These are phyloP conservation scores for Pseudohalonectria lignicola DNA, from an alignment of 2,329 filamentous ascomycete genomes.

Conservation along the genomic window DNA sequence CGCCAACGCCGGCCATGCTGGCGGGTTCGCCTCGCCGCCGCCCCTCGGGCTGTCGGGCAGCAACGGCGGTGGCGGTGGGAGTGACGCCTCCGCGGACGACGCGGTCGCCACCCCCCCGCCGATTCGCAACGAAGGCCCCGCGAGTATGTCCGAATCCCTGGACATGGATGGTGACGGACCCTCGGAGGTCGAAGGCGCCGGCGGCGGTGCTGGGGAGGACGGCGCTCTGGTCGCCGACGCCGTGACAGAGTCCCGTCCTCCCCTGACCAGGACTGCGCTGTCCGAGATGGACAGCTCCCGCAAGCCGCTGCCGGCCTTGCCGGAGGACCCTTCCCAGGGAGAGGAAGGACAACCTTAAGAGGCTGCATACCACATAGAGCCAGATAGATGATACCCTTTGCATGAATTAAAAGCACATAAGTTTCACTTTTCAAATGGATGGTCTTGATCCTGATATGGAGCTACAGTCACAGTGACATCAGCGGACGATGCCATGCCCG, in stretches of 20 bases:
- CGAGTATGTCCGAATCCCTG: background rate
- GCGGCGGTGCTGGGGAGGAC: background rate
- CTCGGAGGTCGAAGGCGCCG: background rate
- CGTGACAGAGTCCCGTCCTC: slow-evolving; percentile 4
- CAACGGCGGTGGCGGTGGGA: background rate
- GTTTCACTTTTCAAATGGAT: no score
- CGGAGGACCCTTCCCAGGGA: slow-evolving; percentile 18
- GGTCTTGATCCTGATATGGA: no score
- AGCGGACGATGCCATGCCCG: no score
- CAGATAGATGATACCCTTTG: no score
- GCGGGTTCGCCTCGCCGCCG: background rate
- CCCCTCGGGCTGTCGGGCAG: background rate
- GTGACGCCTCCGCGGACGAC: background rate
- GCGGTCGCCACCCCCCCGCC: background rate
- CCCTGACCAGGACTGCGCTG: slow-evolving; percentile 7
- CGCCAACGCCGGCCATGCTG: background rate
- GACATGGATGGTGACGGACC: background rate
- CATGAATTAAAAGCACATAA: no score
- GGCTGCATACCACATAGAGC: no score
- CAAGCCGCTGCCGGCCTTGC: slow-evolving; percentile 22
- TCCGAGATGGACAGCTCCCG: slow-evolving; percentile 9
- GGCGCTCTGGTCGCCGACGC: no score
- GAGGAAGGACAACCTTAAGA: no score
- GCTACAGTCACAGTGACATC: no score
- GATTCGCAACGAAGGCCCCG: background rate